Conservation (phyloP, 164 flowering plant species). For the Annona squamosa region DNA sequence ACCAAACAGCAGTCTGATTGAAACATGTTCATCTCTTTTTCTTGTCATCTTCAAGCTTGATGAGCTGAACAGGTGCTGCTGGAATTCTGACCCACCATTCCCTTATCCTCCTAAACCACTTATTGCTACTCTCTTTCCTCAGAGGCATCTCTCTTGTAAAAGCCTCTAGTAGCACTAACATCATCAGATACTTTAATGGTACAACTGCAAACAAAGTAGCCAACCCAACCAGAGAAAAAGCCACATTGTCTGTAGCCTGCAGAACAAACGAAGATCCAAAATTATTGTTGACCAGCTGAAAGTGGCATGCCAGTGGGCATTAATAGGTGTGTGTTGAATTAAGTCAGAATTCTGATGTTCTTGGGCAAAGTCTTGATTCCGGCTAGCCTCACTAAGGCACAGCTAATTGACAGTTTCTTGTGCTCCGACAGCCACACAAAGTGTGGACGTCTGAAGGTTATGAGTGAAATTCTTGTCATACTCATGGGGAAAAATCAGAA, state of each 20-base stretch:
- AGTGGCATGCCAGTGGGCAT: background rate
- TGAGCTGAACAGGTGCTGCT: conserved; percentile 77
- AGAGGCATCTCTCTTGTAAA: conserved; percentile 71
- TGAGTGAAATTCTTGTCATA: background rate
- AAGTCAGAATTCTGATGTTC: background rate
- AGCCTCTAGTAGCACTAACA: conserved; percentile 39
- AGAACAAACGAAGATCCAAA: conserved; percentile 3
- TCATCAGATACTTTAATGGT: conserved; percentile 35
- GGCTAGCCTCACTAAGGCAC: background rate
- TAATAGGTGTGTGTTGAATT: background rate
- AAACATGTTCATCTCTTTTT: conserved; percentile 8
- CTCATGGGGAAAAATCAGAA: background rate
- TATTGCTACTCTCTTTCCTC: conserved; percentile 53
- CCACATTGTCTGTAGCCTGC: conserved; percentile 68
- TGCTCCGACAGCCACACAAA: background rate
- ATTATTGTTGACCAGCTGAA: background rate
- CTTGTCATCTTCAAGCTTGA: conserved; percentile 44
- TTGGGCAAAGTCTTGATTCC: background rate
- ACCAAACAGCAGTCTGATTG: background rate
- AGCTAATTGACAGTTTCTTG: background rate
- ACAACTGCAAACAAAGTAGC: conserved; percentile 44
- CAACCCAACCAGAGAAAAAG: conserved; percentile 30
- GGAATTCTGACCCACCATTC: conserved; percentile 92
- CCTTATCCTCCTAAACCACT: conserved; percentile 48
- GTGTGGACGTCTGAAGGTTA: background rate